Base-by-base conservation (phyloP, 805 yeast genomes). In the Cyberlindnera misumaiensis region DNA sequence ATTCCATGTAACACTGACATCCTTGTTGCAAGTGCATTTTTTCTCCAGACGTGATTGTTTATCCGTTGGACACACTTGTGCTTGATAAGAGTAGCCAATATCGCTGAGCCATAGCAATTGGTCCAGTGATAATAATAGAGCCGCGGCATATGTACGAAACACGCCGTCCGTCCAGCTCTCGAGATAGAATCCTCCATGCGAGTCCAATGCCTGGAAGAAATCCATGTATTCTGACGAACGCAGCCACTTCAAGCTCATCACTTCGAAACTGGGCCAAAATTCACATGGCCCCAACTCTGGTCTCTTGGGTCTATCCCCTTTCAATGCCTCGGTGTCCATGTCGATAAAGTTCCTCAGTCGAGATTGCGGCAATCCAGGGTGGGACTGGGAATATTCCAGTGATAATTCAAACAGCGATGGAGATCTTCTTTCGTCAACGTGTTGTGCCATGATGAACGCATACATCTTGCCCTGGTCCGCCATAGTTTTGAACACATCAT, bases 141-240 rank as follows among this genome's bases (percentile, higher is more conserved):
- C 60, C 3, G 77, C 78, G 6, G 81, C 89, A 32, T 83, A 70
- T 0, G 90, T 73, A 58, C 82, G 89, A 10, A 84, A 74, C 4
- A 90, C 88, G 0, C 90, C 89, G 57, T 83, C 95, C 13, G 93
- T 90, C 94, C 95, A 85, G 44, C 93, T 67, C 61, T 85, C 90
- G 55, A 80, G 79, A 57, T 73, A 83, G 56, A 83, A 83, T 1
- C 93, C 94, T 38, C 93, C 93, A 3, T 72, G 54, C 31, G 58
- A 45, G 56, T 83, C 94, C 34, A 83, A 63, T 52, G 61, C 64
- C 14, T 80, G 62, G 54, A 82, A 83, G 59, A 71, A 79, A 4
- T 67, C 62, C 30, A 64, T 60, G 60, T 80, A 83, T 11, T 68
- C 65, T 24, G 66, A 57, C 0, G 73, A 60, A 43, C 85, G 65